Conservation (phyloP, 1,284 basidiomycete genomes). For the Irpex lacteus region DNA sequence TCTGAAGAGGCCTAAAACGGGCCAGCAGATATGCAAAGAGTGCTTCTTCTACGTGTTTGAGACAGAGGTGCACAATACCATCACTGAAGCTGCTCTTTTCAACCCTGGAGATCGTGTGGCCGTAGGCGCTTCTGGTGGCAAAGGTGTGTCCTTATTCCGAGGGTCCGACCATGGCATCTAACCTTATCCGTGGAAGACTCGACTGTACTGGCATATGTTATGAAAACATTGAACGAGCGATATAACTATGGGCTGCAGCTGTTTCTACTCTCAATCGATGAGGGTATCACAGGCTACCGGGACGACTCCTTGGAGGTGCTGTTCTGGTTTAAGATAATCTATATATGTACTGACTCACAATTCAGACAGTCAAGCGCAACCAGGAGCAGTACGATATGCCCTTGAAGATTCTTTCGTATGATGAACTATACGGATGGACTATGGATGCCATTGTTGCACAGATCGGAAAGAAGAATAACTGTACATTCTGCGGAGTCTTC, state of each 20-base stretch:
- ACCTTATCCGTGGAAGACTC: conserved; percentile 63
- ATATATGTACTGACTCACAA: no score
- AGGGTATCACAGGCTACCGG: conserved; percentile 97
- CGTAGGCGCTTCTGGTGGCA: conserved; percentile 97
- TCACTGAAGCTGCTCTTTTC: conserved; percentile 80
- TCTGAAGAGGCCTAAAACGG: conserved; percentile 94
- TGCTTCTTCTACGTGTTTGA: conserved; percentile 98
- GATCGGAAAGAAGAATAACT: conserved; percentile 97
- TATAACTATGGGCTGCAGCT: conserved; percentile 92
- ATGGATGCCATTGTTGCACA: conserved; percentile 97
- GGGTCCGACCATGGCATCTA: not conserved
- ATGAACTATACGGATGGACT: conserved; percentile 98
- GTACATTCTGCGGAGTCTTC: conserved; percentile 99
- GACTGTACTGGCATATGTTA: conserved; percentile 95
- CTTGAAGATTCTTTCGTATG: conserved; percentile 93
- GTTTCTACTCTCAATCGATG: conserved; percentile 95
- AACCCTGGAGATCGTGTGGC: conserved; percentile 91
- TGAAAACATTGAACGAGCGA: conserved; percentile 93
- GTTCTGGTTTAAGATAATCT: conserved; percentile 9
- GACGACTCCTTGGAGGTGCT: conserved; percentile 93
- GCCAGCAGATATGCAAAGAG: conserved; percentile 92
- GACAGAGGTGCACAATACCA: conserved; percentile 97
- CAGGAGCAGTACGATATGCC: conserved; percentile 95
- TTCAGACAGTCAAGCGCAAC: conserved; percentile 95
- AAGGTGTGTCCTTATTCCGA: conserved; percentile 56